These are phyloP conservation scores for Diplodia sapinea DNA, from an alignment of 2,329 filamentous ascomycete genomes.

Conservation along the genomic window DNA sequence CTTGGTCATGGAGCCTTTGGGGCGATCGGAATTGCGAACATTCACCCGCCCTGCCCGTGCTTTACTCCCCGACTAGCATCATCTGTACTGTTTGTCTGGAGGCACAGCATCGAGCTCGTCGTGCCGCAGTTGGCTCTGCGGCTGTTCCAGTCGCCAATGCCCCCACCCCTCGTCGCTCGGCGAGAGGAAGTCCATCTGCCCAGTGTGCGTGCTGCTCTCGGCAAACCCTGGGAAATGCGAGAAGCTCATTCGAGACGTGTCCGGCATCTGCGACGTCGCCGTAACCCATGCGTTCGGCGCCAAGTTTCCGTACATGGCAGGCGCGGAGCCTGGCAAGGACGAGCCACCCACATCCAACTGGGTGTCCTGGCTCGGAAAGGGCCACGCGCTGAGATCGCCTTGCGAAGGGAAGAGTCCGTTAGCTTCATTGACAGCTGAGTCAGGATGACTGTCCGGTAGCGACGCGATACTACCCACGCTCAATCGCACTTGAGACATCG, in stretches of 20 bases:
- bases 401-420: conserved; percentile 12
- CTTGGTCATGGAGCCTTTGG: neutral
- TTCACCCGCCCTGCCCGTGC: neutral
- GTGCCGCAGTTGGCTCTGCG: neutral
- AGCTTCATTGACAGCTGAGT: neutral
- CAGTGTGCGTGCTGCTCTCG: neutral
- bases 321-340: conserved; percentile 7
- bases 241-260: conserved; percentile 21
- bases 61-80: neutral
- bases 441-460: conserved; percentile 4
- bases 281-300: conserved; percentile 16
- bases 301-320: conserved; percentile 11
- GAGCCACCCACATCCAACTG: conserved; percentile 6
- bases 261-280: conserved; percentile 17
- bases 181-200: conserved; percentile 9
- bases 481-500: neutral
- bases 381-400: conserved; percentile 15
- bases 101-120: conserved; percentile 12
- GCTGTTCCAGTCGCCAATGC: conserved; percentile 16
- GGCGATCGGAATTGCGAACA: neutral
- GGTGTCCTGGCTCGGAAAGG: conserved; percentile 8
- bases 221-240: conserved; percentile 13
- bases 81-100: conserved; percentile 13
- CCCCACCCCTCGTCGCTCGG: conserved; percentile 11
- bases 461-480: conserved; percentile 2